A percentile compares a stretch with the other conserved stretches of the same genome.
Conservation (phyloP, 495 filamentous ascomycete species). For the Clohesyomyces aquaticus region DNA sequence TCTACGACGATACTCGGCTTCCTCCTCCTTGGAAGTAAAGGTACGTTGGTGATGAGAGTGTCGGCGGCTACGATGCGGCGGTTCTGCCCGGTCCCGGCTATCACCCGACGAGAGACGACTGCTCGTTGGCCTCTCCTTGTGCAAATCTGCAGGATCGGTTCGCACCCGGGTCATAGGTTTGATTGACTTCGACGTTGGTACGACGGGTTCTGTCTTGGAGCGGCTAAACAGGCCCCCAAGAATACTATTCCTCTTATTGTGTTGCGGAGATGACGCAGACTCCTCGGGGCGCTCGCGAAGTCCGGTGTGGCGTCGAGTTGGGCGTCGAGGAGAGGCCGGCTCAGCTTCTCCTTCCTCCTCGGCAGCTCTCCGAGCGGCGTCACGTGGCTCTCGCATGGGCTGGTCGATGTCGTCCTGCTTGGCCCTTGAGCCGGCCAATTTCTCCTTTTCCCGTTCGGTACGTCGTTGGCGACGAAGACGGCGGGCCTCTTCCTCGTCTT, state of each 20-base stretch:
- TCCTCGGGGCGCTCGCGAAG: constrained; percentile 24
- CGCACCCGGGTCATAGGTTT: constrained; percentile 25
- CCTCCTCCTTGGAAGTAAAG: constrained; percentile 28
- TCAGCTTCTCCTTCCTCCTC: constrained; percentile 30
- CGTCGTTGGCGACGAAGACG: constrained; percentile 25
- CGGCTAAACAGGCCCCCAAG: constrained; percentile 37
- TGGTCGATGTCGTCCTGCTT: constrained; percentile 11
- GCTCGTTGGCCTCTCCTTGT: constrained; percentile 26
- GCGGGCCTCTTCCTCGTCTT: constrained; percentile 23
- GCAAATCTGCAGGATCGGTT: constrained; percentile 42
- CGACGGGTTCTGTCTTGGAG: constrained; percentile 36
- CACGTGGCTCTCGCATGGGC: constrained; percentile 15
- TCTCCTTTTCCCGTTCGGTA: constrained; percentile 28
- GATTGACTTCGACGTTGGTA: constrained; percentile 27
- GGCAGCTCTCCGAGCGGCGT: constrained; percentile 38
- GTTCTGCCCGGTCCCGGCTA: constrained; percentile 32
- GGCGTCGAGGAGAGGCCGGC: constrained; percentile 26
- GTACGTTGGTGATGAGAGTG: constrained; percentile 30
- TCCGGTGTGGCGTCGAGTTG: constrained; percentile 27
- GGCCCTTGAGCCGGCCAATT: background rate
- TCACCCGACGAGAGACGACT: constrained; percentile 27
- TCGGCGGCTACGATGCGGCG: constrained; percentile 26
- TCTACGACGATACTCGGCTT: constrained; percentile 28
- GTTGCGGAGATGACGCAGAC: constrained; percentile 7
- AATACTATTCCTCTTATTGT: constrained; percentile 23